Evolutionary conservation across 164 flowering plant genomes (phyloP).

Genomic region (Aristolochia californica): DNA sequence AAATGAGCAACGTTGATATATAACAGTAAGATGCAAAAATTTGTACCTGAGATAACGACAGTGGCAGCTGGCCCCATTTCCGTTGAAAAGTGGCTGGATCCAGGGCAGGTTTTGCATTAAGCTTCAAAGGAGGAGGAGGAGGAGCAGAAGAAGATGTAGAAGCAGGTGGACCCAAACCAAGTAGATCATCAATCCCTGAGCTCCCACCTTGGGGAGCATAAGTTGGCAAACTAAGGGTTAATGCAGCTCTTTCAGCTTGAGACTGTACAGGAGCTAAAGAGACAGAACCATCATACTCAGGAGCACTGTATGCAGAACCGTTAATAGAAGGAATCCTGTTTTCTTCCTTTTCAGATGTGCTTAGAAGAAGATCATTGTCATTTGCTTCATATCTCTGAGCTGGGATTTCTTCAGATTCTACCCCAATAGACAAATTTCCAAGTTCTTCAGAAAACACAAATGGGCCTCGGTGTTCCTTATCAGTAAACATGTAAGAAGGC

Average conservation of each 20-base stretch:
- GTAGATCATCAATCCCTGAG: constrained; percentile 67
- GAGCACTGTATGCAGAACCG: constrained; percentile 76
- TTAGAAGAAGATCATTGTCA: constrained; percentile 80
- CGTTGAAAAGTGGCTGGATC: constrained; percentile 86
- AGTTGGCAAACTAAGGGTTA: constrained; percentile 24
- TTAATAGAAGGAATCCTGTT: constrained; percentile 33
- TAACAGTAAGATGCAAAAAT: too few relatives aligned
- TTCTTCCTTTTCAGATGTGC: constrained; percentile 81
- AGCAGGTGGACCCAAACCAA: constrained; percentile 41
- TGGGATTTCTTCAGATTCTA: constrained; percentile 42
- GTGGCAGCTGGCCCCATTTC: constrained; percentile 87
- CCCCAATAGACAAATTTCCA: constrained; percentile 63
- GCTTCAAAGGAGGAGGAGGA: constrained; percentile 58
- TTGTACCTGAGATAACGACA: constrained; percentile 61
- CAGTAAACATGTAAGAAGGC: constrained; percentile 99
- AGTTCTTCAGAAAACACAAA: constrained; percentile 89
- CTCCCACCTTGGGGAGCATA: constrained; percentile 21
- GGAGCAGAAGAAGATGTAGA: constrained; percentile 5
- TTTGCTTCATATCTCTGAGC: constrained; percentile 69
- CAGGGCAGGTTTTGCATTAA: constrained; percentile 63
- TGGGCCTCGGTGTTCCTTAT: constrained; percentile 89
- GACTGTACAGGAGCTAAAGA: constrained; percentile 21
- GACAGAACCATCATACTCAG: constrained; percentile 37
- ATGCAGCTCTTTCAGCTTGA: constrained; percentile 28
- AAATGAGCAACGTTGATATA: too few relatives aligned